Evolutionary conservation across 1,284 basidiomycete species (phyloP).

Genomic region (Papiliotrema flavescens): DNA sequence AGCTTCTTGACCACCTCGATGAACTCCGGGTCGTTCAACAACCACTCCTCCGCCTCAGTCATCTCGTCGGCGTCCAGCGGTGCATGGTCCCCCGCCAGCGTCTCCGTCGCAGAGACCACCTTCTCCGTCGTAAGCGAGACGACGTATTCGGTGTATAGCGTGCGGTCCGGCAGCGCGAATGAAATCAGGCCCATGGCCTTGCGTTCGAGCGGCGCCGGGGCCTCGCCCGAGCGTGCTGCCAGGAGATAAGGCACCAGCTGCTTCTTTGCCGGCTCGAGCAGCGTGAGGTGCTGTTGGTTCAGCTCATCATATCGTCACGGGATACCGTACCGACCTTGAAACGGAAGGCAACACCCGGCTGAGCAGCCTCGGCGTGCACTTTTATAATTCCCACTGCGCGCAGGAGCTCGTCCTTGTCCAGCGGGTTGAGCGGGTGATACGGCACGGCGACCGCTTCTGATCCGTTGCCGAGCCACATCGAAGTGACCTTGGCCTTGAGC

Average conservation of each 20-base stretch:
- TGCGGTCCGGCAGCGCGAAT: not conserved
- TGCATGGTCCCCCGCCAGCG: constrained; percentile 10
- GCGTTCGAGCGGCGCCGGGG: not conserved
- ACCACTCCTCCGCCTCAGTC: constrained; percentile 30
- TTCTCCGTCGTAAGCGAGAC: not conserved
- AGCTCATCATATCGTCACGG: constrained; percentile 24
- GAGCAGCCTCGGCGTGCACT: constrained; percentile 7
- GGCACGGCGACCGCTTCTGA: too few species aligned
- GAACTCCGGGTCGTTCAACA: constrained; percentile 32
- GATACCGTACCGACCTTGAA: not conserved
- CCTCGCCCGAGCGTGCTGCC: not conserved
- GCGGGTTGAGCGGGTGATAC: constrained; percentile 49
- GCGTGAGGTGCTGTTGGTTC: constrained; percentile 10
- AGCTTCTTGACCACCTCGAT: constrained; percentile 20
- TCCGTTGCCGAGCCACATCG: not conserved
- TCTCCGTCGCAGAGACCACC: not conserved
- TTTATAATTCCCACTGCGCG: constrained; percentile 1
- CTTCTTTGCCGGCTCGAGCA: constrained; percentile 32
- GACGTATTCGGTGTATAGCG: not conserved
- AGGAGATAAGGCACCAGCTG: constrained; percentile 27
- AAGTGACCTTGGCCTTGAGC: not conserved
- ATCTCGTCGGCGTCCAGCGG: constrained; percentile 32
- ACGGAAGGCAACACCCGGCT: not conserved
- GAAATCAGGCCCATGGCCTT: not conserved
- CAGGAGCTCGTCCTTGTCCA: constrained; percentile 41